Conservation (phyloP, 305 asterid species). For the Fraxinus paxiana region DNA sequence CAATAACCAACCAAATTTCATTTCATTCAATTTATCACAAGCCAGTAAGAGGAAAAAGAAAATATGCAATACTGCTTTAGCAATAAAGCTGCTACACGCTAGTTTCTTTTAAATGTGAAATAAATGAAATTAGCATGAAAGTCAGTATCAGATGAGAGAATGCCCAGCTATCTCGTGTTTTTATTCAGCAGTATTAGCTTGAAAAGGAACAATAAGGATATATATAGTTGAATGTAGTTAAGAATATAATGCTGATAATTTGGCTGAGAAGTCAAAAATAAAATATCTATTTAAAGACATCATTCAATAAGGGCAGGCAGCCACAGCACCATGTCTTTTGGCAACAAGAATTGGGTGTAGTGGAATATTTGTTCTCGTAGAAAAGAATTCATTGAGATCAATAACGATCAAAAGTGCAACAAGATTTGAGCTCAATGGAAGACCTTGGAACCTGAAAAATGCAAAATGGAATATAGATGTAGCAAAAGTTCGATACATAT, state of each 20-base stretch:
- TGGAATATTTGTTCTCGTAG: not conserved
- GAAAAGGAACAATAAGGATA: not conserved
- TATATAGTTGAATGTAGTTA: not conserved
- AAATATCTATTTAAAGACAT: not conserved
- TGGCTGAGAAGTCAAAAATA: not conserved
- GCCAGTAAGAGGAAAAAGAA: not conserved
- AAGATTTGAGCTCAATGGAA: not conserved
- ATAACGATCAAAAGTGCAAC: not conserved
- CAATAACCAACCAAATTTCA: not conserved
- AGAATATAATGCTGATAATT: not conserved
- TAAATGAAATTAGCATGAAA: not conserved
- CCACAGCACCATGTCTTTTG: not conserved
- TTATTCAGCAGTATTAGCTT: not conserved
- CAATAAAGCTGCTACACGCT: not conserved
- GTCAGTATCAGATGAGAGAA: not conserved
- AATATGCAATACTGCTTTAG: not conserved
- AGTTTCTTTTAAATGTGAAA: not conserved
- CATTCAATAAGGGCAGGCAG: not conserved
- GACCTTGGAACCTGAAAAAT: not conserved
- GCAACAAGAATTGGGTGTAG: not conserved
- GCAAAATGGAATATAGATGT: not conserved
- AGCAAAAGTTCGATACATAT: not conserved
- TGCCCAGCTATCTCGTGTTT: not conserved
- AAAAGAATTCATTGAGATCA: not conserved
- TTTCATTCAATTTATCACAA: not conserved